Evolutionary conservation across 768 basidiomycete genomes (phyloP).

Genomic region (Termitomyces sp.): DNA sequence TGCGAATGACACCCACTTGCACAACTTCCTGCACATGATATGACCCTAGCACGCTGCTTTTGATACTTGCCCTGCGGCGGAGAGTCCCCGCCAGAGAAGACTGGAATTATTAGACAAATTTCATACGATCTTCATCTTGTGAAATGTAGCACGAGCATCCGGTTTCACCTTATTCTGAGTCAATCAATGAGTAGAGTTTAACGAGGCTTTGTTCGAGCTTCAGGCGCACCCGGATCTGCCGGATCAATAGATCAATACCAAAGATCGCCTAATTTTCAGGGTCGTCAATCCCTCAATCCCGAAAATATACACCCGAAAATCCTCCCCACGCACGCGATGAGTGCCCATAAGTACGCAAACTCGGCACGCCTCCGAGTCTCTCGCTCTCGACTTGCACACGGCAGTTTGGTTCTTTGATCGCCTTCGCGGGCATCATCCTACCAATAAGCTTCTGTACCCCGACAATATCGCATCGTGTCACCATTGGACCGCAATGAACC

Average conservation of each 20-base stretch:
- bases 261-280: neutral
- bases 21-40: neutral
- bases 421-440: neutral
- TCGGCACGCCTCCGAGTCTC: neutral
- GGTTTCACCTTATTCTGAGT: neutral
- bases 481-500: conserved; percentile 6
- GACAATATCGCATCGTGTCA: neutral
- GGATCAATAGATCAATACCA: neutral
- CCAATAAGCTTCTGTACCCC: neutral
- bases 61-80: too few species aligned
- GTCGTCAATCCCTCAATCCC: neutral
- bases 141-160: neutral
- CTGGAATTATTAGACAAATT: neutral
- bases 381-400: neutral
- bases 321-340: neutral
- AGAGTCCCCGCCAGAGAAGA: neutral
- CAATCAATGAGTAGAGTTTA: neutral
- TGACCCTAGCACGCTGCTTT: too few species aligned
- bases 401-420: neutral
- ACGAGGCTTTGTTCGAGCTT: too few species aligned
- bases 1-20: too few species aligned
- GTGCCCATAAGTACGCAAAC: neutral
- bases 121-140: neutral
- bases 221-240: neutral
- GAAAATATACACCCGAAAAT: neutral